These are phyloP conservation scores for Geosmithia flava DNA, from an alignment of 2,329 filamentous ascomycete species.

Conservation along the genomic window DNA sequence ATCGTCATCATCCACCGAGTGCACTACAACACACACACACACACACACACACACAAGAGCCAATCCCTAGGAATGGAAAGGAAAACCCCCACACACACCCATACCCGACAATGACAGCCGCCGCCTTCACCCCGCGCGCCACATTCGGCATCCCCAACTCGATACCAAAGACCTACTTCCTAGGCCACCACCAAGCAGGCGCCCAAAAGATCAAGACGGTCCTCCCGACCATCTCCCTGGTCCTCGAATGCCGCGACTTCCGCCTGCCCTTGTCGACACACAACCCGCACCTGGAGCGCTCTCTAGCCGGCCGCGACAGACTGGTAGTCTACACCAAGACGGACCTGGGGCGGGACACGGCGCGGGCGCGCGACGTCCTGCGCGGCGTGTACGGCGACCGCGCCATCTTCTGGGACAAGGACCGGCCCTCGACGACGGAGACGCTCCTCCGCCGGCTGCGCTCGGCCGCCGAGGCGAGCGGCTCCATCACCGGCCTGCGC, in stretches of 20 bases:
- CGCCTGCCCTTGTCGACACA: slow-evolving; percentile 79
- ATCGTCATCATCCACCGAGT: no score
- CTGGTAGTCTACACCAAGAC: slow-evolving; percentile 86
- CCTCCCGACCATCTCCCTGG: slow-evolving; percentile 69
- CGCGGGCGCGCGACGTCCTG: slow-evolving; percentile 12
- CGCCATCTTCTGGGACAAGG: slow-evolving; percentile 31
- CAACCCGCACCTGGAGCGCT: slow-evolving; percentile 79
- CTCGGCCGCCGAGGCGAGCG: slow-evolving; percentile 14
- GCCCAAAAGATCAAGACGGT: slow-evolving; percentile 71
- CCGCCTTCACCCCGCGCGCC: slow-evolving; percentile 58
- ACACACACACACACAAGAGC: no score
- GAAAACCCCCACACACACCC: not conserved
- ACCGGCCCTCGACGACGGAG: slow-evolving; percentile 17
- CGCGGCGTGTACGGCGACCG: slow-evolving; percentile 19
- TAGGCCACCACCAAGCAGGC: slow-evolving; percentile 82
- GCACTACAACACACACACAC: no score
- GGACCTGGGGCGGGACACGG: slow-evolving; percentile 49
- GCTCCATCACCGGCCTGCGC: slow-evolving; percentile 67
- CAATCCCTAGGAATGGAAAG: not conserved
- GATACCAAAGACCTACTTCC: slow-evolving; percentile 81
- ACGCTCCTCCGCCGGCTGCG: slow-evolving; percentile 25
- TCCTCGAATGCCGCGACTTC: slow-evolving; percentile 92
- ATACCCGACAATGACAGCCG: slow-evolving; percentile 7
- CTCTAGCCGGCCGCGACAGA: slow-evolving; percentile 58
- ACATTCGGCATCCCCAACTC: slow-evolving; percentile 60